Conservation (phyloP, 306 rosid genomes). For the Ochetophila trinervis region DNA sequence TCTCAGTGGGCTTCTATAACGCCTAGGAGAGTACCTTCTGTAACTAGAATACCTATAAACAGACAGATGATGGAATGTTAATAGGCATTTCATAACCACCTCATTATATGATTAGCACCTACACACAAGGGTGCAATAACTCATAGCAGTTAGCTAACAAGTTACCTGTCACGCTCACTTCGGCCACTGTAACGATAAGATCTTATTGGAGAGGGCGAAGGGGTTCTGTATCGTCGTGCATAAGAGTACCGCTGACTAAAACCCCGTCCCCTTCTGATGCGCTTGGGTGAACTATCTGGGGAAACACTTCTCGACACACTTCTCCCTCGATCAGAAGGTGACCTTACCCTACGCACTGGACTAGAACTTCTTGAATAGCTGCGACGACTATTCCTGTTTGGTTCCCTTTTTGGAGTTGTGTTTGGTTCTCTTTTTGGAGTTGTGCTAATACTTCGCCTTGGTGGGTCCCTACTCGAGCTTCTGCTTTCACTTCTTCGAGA, state of each 20-base stretch:
- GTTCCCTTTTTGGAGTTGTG: slow-evolving; percentile 64
- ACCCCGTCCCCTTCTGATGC: slow-evolving; percentile 94
- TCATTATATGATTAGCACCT: background rate
- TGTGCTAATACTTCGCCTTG: slow-evolving; percentile 55
- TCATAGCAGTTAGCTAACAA: background rate
- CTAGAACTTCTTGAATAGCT: slow-evolving; percentile 87
- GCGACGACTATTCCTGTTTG: slow-evolving; percentile 51
- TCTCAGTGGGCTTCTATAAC: slow-evolving; percentile 82
- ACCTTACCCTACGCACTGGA: slow-evolving; percentile 64
- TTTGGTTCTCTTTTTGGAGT: slow-evolving; percentile 64
- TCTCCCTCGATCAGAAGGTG: slow-evolving; percentile 63
- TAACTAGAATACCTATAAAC: slow-evolving; percentile 61
- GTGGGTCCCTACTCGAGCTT: slow-evolving; percentile 71
- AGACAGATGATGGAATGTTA: slow-evolving; percentile 1
- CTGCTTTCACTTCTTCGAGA: slow-evolving; percentile 75
- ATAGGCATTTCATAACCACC: background rate
- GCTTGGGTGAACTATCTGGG: slow-evolving; percentile 83
- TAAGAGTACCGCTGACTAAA: slow-evolving; percentile 90
- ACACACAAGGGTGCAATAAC: background rate
- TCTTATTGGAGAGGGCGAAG: slow-evolving; percentile 85
- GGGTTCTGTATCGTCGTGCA: slow-evolving; percentile 91
- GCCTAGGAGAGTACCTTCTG: slow-evolving; percentile 92
- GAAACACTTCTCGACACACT: slow-evolving; percentile 86
- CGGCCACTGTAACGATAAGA: slow-evolving; percentile 85
- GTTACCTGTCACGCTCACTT: slow-evolving; percentile 76